phyloP scores from a whole-genome alignment of 345 rosid species.

The Arabidopsis arenosa region DNA sequence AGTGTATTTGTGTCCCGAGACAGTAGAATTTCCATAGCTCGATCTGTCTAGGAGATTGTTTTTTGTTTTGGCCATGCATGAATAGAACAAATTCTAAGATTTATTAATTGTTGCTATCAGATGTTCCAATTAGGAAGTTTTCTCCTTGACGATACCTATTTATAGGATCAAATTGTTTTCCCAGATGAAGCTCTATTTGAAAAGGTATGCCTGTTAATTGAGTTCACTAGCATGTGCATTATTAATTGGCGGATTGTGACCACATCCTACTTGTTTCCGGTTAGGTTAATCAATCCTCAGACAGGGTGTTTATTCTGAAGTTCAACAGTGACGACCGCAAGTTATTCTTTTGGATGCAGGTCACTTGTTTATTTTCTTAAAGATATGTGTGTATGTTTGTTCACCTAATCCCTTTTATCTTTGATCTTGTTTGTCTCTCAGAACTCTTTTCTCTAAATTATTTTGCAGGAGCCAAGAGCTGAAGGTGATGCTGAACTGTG shows the following conservation, averaged over 20 bases:
- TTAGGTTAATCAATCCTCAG: constrained; percentile 88
- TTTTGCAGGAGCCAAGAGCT: constrained; percentile 73
- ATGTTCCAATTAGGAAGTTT: constrained; percentile 17
- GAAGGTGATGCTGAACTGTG: constrained; percentile 76
- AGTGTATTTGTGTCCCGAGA: neutral
- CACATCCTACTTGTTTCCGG: constrained; percentile 15
- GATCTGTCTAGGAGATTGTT: constrained; percentile 1
- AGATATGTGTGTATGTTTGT: constrained; percentile 8
- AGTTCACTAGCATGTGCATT: constrained; percentile 15
- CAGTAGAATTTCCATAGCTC: constrained; percentile 2
- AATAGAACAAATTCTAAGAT: neutral
- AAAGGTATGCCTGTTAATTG: constrained; percentile 59
- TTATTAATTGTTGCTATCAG: neutral
- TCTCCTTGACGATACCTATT: constrained; percentile 59
- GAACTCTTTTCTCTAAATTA: constrained; percentile 13
- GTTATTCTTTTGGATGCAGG: constrained; percentile 98
- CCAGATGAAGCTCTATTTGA: constrained; percentile 96
- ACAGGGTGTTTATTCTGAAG: constrained; percentile 88
- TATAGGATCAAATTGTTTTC: constrained; percentile 89
- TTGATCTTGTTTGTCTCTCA: constrained; percentile 30
- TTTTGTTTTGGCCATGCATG: neutral
- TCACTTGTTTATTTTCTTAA: constrained; percentile 30
- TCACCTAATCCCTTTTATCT: constrained; percentile 22
- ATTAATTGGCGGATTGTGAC: constrained; percentile 1
- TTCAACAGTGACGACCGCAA: constrained; percentile 87